These are phyloP conservation scores for Candida argentea DNA, from an alignment of 805 yeast species.

Conservation along the genomic window DNA sequence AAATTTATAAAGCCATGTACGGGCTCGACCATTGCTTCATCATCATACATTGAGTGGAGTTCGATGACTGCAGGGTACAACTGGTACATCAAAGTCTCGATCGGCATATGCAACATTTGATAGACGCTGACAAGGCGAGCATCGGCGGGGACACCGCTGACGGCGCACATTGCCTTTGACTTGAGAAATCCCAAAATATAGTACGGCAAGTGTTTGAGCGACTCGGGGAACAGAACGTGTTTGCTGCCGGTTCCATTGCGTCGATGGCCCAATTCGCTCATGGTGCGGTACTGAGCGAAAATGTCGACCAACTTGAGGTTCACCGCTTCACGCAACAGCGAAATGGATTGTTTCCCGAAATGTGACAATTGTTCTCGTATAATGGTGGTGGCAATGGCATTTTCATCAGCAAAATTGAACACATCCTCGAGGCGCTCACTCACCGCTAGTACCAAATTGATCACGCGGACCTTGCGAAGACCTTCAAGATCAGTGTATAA, in stretches of 20 bases:
- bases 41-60: slow-evolving; percentile 51
- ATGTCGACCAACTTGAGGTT: slow-evolving; percentile 32
- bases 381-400: slow-evolving; percentile 28
- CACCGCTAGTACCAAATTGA: slow-evolving; percentile 74
- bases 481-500: slow-evolving; percentile 77
- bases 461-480: slow-evolving; percentile 72
- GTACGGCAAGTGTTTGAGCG: slow-evolving; percentile 62
- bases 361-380: slow-evolving; percentile 31
- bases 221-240: slow-evolving; percentile 73
- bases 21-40: slow-evolving; percentile 33
- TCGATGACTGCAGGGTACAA: slow-evolving; percentile 77
- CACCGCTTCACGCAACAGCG: slow-evolving; percentile 29
- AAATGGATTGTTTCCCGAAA: slow-evolving; percentile 27
- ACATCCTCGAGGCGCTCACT: slow-evolving; percentile 65
- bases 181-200: slow-evolving; percentile 63
- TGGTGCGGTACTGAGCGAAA: slow-evolving; percentile 41
- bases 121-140: slow-evolving; percentile 47
- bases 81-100: slow-evolving; percentile 48
- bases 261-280: slow-evolving; percentile 33
- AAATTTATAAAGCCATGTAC: slow-evolving; percentile 31
- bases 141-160: slow-evolving; percentile 47
- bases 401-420: slow-evolving; percentile 70
- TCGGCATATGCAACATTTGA: slow-evolving; percentile 41
- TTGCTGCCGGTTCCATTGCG: slow-evolving; percentile 28
- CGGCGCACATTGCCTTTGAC: slow-evolving; percentile 46